Evolutionary conservation across 169 alveolate genomes (phyloP).

Genomic region (Perkinsus chesapeaki): DNA sequence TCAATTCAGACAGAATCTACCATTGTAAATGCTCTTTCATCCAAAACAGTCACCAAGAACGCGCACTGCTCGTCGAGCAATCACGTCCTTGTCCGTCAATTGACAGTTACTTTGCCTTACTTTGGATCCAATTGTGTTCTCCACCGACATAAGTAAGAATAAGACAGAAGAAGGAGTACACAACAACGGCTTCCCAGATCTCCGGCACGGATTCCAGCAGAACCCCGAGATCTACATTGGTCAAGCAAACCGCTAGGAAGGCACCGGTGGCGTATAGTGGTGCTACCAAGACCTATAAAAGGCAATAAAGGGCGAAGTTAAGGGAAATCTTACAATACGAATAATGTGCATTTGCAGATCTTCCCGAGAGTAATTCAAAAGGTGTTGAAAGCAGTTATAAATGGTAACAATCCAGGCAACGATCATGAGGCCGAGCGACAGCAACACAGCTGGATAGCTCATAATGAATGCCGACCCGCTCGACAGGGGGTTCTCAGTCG

Average conservation of each 20-base stretch:
- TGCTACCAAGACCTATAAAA: neutral
- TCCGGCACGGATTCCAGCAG: neutral
- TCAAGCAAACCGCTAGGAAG: neutral
- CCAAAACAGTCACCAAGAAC: no score
- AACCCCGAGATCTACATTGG: neutral
- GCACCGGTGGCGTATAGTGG: neutral
- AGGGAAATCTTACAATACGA: neutral
- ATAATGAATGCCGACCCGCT: neutral
- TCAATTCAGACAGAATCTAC: neutral
- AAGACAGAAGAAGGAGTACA: neutral
- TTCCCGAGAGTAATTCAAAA: neutral
- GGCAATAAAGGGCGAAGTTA: neutral
- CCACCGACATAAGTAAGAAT: neutral
- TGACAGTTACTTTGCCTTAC: no score
- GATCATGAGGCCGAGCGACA: neutral
- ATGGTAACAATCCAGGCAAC: neutral
- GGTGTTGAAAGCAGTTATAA: neutral
- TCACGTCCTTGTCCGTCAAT: no score
- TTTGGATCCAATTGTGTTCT: neutral
- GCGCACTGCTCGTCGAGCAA: no score
- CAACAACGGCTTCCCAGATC: conserved; percentile 2
- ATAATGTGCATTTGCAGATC: conserved; percentile 5
- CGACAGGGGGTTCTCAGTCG: neutral
- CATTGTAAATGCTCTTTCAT: no score
- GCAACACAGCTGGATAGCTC: neutral